These are phyloP conservation scores for Aegle marmelos DNA, from an alignment of 345 rosid genomes.

Conservation along the genomic window DNA sequence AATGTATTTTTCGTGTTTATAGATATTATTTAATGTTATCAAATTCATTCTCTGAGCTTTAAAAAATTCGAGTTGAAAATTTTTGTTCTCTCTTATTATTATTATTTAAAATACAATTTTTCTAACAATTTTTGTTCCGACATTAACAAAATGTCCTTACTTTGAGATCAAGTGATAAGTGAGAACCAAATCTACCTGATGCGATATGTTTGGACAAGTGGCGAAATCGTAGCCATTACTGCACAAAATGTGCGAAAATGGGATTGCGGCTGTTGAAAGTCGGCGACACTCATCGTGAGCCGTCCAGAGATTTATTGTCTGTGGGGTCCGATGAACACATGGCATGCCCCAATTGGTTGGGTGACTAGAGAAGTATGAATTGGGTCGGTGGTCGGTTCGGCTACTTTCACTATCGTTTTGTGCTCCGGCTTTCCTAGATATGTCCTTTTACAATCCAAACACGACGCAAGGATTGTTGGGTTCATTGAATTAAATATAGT, in stretches of 20 bases:
- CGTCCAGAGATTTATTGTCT: neutral
- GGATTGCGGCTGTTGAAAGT: neutral
- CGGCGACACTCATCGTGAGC: neutral
- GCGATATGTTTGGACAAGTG: neutral
- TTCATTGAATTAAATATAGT: neutral
- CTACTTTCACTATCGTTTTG: neutral
- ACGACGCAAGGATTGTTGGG: neutral
- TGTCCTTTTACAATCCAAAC: too few species aligned
- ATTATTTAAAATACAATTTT: too few species aligned
- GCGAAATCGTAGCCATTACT: neutral
- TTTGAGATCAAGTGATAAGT: neutral
- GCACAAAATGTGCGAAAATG: neutral
- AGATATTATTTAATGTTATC: neutral
- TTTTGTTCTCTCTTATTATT: neutral
- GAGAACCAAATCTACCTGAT: neutral
- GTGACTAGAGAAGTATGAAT: neutral
- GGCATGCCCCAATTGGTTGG: neutral
- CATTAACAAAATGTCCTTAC: neutral
- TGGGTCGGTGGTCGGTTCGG: neutral
- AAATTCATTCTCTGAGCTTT: neutral
- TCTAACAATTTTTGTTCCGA: too few species aligned
- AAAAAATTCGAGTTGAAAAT: neutral
- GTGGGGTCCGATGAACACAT: neutral
- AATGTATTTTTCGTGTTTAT: neutral
- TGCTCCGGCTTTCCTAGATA: neutral